Evolutionary conservation across 2,329 filamentous ascomycete genomes (phyloP).

Genomic region (Aspergillus caelatus): DNA sequence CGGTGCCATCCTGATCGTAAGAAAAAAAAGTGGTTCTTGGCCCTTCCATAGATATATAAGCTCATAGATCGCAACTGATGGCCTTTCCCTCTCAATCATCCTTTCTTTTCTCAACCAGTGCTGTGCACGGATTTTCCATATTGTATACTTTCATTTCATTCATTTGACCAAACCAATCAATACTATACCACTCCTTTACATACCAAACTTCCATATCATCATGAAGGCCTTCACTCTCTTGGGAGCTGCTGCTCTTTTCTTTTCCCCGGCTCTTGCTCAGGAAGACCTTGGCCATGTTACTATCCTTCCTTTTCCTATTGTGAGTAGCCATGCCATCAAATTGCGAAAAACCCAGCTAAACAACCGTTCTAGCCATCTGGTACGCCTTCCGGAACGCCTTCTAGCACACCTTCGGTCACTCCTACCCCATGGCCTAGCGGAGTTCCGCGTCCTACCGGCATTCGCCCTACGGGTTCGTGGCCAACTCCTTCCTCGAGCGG

Average conservation of each 20-base stretch:
- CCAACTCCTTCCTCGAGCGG: conserved; percentile 9
- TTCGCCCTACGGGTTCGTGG: not conserved
- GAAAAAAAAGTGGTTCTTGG: not conserved
- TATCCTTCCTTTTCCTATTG: conserved; percentile 5
- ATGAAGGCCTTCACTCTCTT: conserved; percentile 34
- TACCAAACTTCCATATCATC: conserved; percentile 12
- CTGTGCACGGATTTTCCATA: conserved; percentile 27
- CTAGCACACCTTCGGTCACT: conserved; percentile 5
- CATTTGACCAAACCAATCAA: not conserved
- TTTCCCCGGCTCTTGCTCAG: conserved; percentile 27
- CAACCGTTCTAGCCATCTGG: conserved; percentile 4
- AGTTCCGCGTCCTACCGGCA: conserved; percentile 3
- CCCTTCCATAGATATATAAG: conserved; percentile 4
- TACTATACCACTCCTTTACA: not conserved
- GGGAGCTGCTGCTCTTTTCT: conserved; percentile 26
- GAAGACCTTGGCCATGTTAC: conserved; percentile 16
- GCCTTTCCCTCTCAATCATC: not conserved
- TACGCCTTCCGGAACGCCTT: conserved; percentile 10
- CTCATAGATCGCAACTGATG: not conserved
- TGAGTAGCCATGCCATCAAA: conserved; percentile 5
- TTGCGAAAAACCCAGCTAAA: not conserved
- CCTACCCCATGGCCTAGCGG: not conserved
- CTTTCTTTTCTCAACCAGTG: conserved; percentile 25
- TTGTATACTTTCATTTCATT: conserved; percentile 1
- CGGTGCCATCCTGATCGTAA: not conserved